Conservation (phyloP, 148 eudicot species). For the Pharnaceum exiguum region DNA sequence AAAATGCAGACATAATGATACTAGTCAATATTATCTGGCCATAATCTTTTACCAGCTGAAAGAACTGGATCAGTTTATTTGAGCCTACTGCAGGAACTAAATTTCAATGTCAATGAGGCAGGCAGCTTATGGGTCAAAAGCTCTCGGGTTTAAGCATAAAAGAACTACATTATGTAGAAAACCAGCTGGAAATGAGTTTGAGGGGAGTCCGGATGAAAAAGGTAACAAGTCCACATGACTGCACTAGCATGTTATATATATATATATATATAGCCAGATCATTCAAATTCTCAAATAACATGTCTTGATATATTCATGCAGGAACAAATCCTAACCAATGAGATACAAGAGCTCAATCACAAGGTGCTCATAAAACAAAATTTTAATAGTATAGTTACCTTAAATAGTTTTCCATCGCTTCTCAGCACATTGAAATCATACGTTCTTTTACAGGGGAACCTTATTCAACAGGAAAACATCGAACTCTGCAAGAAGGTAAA, state of each 20-base stretch:
- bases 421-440: not conserved
- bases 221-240: constrained; percentile 26
- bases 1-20: not conserved
- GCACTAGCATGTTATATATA: not conserved
- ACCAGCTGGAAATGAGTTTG: constrained; percentile 60
- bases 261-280: not conserved
- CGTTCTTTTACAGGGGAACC: constrained; percentile 39
- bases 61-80: no score
- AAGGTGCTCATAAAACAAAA: constrained; percentile 36
- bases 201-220: constrained; percentile 59
- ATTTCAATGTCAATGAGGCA: constrained; percentile 21
- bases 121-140: constrained; percentile 73
- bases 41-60: not conserved
- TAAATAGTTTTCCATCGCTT: not conserved
- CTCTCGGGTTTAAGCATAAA: constrained; percentile 49
- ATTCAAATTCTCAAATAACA: not conserved
- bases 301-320: constrained; percentile 13
- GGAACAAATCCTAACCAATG: constrained; percentile 51
- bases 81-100: not conserved
- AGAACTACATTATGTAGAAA: constrained; percentile 59
- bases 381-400: not conserved
- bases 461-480: constrained; percentile 58
- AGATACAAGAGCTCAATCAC: constrained; percentile 54
- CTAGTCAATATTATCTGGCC: not conserved
- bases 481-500: constrained; percentile 74